Conservation (phyloP, 805 yeast genomes). For the Starmerella apis region DNA sequence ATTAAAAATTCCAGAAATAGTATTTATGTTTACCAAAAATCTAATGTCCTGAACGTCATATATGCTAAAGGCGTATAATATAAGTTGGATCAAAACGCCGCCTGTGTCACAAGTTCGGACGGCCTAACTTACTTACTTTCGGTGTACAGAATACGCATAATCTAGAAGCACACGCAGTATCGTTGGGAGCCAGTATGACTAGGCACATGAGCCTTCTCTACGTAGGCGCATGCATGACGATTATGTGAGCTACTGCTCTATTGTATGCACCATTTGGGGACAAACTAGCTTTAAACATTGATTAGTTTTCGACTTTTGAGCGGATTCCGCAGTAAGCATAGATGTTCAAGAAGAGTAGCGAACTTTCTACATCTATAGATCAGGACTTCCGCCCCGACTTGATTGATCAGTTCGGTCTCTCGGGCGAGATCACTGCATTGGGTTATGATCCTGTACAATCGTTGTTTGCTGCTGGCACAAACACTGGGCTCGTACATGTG, state of each 20-base stretch:
- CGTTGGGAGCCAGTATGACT: neutral
- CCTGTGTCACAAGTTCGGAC: no score
- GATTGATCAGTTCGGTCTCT: conserved; percentile 44
- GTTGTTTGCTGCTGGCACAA: conserved; percentile 70
- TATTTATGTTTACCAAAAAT: no score
- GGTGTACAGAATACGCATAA: neutral
- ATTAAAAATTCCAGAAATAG: no score
- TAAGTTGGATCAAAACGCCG: no score
- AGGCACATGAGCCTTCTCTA: no score
- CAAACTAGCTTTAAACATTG: neutral
- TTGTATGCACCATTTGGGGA: neutral
- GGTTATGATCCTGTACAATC: conserved; percentile 87
- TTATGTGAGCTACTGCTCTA: neutral
- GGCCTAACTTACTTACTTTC: neutral
- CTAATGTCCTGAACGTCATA: no score
- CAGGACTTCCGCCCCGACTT: conserved; percentile 27
- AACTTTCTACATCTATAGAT: conserved; percentile 25
- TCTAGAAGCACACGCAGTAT: neutral
- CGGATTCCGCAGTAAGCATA: neutral
- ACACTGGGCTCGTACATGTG: conserved; percentile 57
- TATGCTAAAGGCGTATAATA: no score
- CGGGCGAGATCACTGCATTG: conserved; percentile 53
- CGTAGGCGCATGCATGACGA: no score
- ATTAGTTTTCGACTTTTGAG: neutral
- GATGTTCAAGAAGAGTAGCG: conserved; percentile 24